phyloP scores from a whole-genome alignment of 2,329 filamentous ascomycete species.

The Trichoderma sp. region DNA sequence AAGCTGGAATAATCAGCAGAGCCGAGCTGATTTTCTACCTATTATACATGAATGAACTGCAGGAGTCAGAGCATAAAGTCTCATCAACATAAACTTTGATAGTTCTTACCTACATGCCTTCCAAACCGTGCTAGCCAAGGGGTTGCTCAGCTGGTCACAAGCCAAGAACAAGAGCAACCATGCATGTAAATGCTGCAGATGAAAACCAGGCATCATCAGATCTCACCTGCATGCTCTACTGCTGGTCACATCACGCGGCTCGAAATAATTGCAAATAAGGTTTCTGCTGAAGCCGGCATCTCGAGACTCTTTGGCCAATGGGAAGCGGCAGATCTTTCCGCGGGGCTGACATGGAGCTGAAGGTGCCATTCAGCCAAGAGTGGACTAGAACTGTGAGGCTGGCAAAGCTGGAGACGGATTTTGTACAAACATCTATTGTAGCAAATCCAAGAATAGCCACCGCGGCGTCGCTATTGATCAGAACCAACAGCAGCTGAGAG shows the following conservation, averaged over 20 bases:
- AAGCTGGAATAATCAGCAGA: background rate
- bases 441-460: too few relatives aligned
- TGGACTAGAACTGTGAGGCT: background rate
- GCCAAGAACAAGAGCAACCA: background rate
- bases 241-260: background rate
- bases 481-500: background rate
- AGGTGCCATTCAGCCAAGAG: background rate
- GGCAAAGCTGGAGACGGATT: background rate
- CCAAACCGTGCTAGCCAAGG: background rate
- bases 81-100: background rate
- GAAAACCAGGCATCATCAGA: background rate
- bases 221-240: background rate
- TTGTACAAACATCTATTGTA: background rate
- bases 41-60: background rate
- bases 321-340: background rate
- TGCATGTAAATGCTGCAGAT: background rate
- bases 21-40: background rate
- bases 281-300: background rate
- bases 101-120: background rate
- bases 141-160: background rate
- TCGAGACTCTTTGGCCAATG: background rate
- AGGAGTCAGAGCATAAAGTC: background rate
- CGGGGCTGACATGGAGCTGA: background rate
- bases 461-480: background rate
- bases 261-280: background rate